Conservation (phyloP, 805 yeast species). For the Ogataea henricii region DNA sequence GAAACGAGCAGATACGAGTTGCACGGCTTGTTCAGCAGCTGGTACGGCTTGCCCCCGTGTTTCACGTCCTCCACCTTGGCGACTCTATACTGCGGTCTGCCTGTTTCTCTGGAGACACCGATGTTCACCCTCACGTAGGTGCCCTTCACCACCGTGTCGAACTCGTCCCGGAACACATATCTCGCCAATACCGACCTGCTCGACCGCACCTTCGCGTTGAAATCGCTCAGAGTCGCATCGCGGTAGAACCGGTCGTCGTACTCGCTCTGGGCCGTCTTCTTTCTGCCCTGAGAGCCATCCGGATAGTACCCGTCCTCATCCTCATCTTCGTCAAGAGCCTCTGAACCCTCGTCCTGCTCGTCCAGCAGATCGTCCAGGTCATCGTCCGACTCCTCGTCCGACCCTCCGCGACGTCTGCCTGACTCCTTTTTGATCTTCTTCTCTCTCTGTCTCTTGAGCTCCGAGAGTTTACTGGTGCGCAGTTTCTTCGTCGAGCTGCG, state of each 20-base stretch:
- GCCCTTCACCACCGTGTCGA: constrained; percentile 67
- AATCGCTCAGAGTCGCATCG: constrained; percentile 58
- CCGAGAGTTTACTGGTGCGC: constrained; percentile 38
- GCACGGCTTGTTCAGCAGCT: constrained; percentile 43
- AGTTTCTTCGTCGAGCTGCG: constrained; percentile 27
- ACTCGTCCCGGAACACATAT: constrained; percentile 80
- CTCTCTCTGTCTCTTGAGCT: constrained; percentile 40
- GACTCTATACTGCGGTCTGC: constrained; percentile 73
- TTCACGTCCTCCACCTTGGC: constrained; percentile 71
- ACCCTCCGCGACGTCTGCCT: constrained; percentile 26
- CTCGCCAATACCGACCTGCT: constrained; percentile 78
- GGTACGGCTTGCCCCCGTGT: constrained; percentile 42
- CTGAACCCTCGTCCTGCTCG: constrained; percentile 37
- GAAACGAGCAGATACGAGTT: constrained; percentile 66
- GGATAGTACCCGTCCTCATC: constrained; percentile 39
- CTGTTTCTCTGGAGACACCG: constrained; percentile 64
- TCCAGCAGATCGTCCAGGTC: constrained; percentile 38
- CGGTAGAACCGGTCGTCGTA: constrained; percentile 38
- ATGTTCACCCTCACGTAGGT: constrained; percentile 83
- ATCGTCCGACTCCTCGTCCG: constrained; percentile 43
- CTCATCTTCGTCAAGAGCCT: constrained; percentile 46
- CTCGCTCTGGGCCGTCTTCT: constrained; percentile 47
- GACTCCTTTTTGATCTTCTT: constrained; percentile 34
- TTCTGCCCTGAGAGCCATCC: constrained; percentile 35
- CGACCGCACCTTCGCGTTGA: constrained; percentile 65